Conservation (phyloP, 73 alveolate species). For the Symbiodinium pilosum region DNA sequence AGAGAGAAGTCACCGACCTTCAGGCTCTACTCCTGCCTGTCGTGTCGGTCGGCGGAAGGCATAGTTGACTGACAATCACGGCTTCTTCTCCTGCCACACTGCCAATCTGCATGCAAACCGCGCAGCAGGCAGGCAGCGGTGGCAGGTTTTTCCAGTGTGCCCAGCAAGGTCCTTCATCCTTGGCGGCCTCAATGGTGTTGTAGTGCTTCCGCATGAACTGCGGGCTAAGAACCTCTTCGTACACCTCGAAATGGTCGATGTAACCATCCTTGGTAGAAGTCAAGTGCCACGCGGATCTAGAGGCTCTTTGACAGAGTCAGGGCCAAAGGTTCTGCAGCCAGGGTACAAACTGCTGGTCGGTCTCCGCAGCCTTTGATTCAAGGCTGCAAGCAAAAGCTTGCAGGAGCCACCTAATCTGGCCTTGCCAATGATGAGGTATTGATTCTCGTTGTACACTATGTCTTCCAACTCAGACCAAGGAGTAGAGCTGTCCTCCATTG, state of each 20-base stretch:
- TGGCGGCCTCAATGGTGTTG: conserved; percentile 42
- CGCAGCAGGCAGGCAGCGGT: neutral
- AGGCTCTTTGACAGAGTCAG: neutral
- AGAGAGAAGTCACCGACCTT: too few relatives aligned
- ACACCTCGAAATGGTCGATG: conserved; percentile 70
- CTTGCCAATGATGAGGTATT: conserved; percentile 61
- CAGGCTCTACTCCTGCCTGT: neutral
- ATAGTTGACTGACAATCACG: neutral
- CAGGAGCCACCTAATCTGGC: neutral
- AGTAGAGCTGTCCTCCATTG: conserved; percentile 25
- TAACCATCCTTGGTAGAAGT: conserved; percentile 32
- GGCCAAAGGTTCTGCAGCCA: neutral
- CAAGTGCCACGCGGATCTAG: neutral
- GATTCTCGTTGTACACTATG: conserved; percentile 40
- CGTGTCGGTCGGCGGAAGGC: conserved; percentile 72
- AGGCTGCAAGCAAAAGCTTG: neutral
- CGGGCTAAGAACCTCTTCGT: conserved; percentile 46
- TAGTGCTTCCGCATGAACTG: conserved; percentile 66
- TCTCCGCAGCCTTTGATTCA: neutral
- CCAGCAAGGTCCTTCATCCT: neutral
- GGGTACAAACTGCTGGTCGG: conserved; percentile 12
- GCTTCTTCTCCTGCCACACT: conserved; percentile 19
- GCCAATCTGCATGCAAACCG: neutral
- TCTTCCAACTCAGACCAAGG: conserved; percentile 79
- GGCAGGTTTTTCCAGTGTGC: too few relatives aligned